Percentiles rank a stretch among this genome's conserved stretches.
These are phyloP conservation scores for Oryza rufipogon DNA, from an alignment of 176 grass and related monocot genomes.

Conservation along the genomic window DNA sequence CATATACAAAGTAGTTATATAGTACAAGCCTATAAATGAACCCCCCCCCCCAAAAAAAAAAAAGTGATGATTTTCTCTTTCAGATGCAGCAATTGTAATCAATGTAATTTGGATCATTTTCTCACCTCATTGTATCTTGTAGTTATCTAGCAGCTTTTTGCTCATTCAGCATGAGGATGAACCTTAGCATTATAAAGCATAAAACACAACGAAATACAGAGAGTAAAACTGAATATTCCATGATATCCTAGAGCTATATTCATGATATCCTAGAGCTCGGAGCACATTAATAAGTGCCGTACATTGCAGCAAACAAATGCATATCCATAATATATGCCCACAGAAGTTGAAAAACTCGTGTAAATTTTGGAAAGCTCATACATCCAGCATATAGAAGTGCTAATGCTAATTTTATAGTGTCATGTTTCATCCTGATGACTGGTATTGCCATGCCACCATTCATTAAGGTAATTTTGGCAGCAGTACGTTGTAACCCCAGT, in stretches of 20 bases:
- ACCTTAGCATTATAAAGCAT: neutral
- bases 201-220: neutral
- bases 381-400: neutral
- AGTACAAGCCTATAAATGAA: neutral
- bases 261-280: neutral
- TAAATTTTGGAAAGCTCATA: neutral
- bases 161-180: neutral
- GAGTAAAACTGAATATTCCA: neutral
- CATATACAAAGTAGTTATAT: neutral
- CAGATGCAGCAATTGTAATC: neutral
- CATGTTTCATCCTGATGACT: neutral
- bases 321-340: neutral
- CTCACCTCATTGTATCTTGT: neutral
- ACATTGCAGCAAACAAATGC: neutral
- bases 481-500: neutral
- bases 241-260: neutral
- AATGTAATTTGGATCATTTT: neutral
- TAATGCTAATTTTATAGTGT: neutral
- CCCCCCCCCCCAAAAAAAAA: too few species aligned
- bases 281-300: neutral
- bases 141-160: neutral
- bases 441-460: neutral
- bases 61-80: neutral
- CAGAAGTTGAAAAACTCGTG: too few species aligned
- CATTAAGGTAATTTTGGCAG: neutral